Evolutionary conservation across 2,329 filamentous ascomycete genomes (phyloP).

Genomic region (Knufia petricola): DNA sequence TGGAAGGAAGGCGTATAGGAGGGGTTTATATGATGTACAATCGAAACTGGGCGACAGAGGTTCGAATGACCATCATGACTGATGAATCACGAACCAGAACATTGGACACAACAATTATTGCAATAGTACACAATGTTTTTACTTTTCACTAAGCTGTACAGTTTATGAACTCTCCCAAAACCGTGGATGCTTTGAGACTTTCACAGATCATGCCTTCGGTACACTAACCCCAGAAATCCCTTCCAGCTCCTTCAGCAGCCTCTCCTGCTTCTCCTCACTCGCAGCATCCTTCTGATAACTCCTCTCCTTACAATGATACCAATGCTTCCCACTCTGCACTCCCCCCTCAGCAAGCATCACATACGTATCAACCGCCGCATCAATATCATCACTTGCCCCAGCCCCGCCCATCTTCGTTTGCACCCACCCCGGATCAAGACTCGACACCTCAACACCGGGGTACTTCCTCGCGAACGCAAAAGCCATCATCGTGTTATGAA

Average conservation of each 20-base stretch:
- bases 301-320: conserved; percentile 26
- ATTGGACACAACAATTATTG: background rate
- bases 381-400: conserved; percentile 39
- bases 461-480: conserved; percentile 44
- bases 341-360: conserved; percentile 39
- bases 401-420: conserved; percentile 44
- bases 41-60: background rate
- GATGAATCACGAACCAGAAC: background rate
- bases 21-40: background rate
- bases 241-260: conserved; percentile 32
- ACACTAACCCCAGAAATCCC: conserved; percentile 22
- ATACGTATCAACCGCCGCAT: conserved; percentile 40
- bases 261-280: conserved; percentile 37
- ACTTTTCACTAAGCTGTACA: too few relatives aligned
- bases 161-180: too few relatives aligned
- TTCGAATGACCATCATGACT: background rate
- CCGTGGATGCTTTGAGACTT: too few relatives aligned
- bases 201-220: background rate
- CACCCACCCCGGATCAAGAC: conserved; percentile 47
- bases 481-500: conserved; percentile 48
- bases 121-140: background rate
- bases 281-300: conserved; percentile 25
- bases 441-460: conserved; percentile 37
- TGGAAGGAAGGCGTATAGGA: background rate
- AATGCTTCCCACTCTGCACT: conserved; percentile 33